Percentiles rank a stretch among this genome's conserved stretches.
These are phyloP conservation scores for Phytophthora meadii DNA, from an alignment of 352 stramenopile genomes.

Conservation along the genomic window DNA sequence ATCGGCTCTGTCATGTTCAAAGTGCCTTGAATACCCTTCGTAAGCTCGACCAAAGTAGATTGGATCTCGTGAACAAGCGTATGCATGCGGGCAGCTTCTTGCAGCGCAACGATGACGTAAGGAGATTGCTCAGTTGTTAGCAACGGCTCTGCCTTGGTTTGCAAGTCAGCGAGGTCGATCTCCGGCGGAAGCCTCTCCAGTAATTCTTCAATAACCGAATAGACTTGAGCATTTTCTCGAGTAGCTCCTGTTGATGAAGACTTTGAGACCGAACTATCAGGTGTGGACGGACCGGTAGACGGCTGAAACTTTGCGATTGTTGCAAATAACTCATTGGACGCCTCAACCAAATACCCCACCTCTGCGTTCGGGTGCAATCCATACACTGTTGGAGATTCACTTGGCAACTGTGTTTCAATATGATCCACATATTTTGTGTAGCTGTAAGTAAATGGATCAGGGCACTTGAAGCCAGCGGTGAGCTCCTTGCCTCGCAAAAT, in stretches of 20 bases:
- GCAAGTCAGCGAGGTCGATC: constrained; percentile 62
- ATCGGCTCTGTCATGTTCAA: constrained; percentile 91
- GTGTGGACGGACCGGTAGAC: constrained; percentile 61
- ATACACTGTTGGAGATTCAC: constrained; percentile 73
- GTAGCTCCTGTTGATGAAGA: constrained; percentile 7
- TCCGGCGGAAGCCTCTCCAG: constrained; percentile 66
- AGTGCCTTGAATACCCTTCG: constrained; percentile 83
- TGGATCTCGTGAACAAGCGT: constrained; percentile 69
- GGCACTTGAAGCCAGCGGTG: constrained; percentile 77
- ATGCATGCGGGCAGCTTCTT: constrained; percentile 84
- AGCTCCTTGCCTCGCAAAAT: constrained; percentile 65
- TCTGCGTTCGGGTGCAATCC: constrained; percentile 84
- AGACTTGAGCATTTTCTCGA: constrained; percentile 43
- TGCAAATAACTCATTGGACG: constrained; percentile 86
- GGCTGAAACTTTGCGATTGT: constrained; percentile 89
- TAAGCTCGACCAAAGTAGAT: constrained; percentile 67
- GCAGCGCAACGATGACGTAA: constrained; percentile 86
- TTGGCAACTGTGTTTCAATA: constrained; percentile 73
- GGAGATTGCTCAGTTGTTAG: constrained; percentile 70
- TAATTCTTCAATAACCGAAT: constrained; percentile 60
- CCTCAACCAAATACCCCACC: constrained; percentile 79
- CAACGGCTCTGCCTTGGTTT: constrained; percentile 60
- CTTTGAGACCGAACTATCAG: constrained; percentile 29
- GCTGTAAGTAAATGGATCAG: constrained; percentile 67
- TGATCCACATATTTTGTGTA: constrained; percentile 95